Evolutionary conservation across 257 asterid genomes (phyloP).

Genomic region (Fraxinus cuspidata): DNA sequence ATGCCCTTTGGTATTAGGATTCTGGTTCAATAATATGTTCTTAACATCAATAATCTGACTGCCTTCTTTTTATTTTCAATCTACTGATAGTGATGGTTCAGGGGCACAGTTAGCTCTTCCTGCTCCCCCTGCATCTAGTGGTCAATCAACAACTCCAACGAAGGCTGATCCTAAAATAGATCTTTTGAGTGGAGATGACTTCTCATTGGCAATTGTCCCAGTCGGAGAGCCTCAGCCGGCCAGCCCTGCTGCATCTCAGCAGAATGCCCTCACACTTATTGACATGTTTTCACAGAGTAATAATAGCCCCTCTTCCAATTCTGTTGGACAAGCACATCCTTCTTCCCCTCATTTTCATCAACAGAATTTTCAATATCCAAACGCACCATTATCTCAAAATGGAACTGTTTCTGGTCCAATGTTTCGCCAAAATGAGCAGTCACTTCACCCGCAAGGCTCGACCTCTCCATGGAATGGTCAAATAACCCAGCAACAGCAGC

Average conservation of each 20-base stretch:
- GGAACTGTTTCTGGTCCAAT: slow-evolving; percentile 54
- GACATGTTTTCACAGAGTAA: slow-evolving; percentile 72
- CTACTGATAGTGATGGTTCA: slow-evolving; percentile 58
- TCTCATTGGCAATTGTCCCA: slow-evolving; percentile 84
- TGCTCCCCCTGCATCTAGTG: slow-evolving; percentile 60
- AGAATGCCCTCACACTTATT: slow-evolving; percentile 88
- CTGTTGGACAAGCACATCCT: slow-evolving; percentile 59
- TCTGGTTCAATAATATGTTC: slow-evolving; percentile 16
- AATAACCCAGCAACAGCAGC: slow-evolving; percentile 70
- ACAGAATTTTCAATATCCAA: slow-evolving; percentile 45
- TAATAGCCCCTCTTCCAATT: slow-evolving; percentile 38
- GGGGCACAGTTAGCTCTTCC: slow-evolving; percentile 61
- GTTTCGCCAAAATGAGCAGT: slow-evolving; percentile 53
- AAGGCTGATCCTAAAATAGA: slow-evolving; percentile 65
- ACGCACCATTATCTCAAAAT: slow-evolving; percentile 53
- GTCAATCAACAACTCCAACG: slow-evolving; percentile 52
- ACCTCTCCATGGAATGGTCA: slow-evolving; percentile 64
- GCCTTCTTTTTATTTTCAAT: slow-evolving; percentile 34
- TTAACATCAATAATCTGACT: slow-evolving; percentile 8
- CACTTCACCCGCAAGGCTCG: slow-evolving; percentile 55
- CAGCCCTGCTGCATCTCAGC: slow-evolving; percentile 66
- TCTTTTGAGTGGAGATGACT: slow-evolving; percentile 97
- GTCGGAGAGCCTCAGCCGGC: slow-evolving; percentile 76
- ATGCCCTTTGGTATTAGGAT: neutral
- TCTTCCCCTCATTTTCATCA: slow-evolving; percentile 67